Base-by-base conservation (phyloP, 1,284 basidiomycete genomes). In the Anthracocystis walkeri region DNA sequence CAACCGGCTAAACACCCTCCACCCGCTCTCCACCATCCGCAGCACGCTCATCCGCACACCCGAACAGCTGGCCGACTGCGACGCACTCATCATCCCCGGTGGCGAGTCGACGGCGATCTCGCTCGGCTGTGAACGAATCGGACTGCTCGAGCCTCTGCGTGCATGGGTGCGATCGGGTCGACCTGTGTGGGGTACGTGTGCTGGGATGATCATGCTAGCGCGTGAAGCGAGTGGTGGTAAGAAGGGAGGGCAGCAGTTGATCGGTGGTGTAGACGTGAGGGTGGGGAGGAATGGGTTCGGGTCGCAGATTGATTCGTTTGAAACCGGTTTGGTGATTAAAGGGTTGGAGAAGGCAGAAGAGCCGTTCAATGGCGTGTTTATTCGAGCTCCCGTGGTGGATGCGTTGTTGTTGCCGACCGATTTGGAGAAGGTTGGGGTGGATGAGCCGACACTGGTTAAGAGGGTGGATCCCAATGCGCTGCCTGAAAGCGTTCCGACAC, bases 121-220 rank as follows among this genome's bases (percentile, higher is more conserved):
- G 1, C 88, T 97, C 29, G 89, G 97, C 2, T 92, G 93, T 2
- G 89, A 90, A 45, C 89, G 93, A 1, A 90, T 91, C 0, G 92
- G 92, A 0, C 88, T 99, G 46, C 86, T 94, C 12, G 91, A 92
- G 27, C 93, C 93, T 1, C 88, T 99, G 6, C 89, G 90, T 44
- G 88, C 89, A 45, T 97, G 88, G 91, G 86, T 86, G 11, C 83
- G 85, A 1, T 49, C 84, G 0, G 93, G 70, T 0, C 52, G 91
- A 79, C 91, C 93, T 0, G 90, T 95, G 0, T 99, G 94, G 93
- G 96, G 96, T 3, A 98, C 95, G 0, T 99, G 96, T 85, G 96
- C 96, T 0, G 96, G 96, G 20, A 95, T 96, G 76, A 98, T 99
- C 75, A 88, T 98, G 53, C 89, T 98, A 46, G 16, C 90, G 51